These are phyloP conservation scores for Alternaria viburni DNA, from an alignment of 2,329 filamentous ascomycete species.

Conservation along the genomic window DNA sequence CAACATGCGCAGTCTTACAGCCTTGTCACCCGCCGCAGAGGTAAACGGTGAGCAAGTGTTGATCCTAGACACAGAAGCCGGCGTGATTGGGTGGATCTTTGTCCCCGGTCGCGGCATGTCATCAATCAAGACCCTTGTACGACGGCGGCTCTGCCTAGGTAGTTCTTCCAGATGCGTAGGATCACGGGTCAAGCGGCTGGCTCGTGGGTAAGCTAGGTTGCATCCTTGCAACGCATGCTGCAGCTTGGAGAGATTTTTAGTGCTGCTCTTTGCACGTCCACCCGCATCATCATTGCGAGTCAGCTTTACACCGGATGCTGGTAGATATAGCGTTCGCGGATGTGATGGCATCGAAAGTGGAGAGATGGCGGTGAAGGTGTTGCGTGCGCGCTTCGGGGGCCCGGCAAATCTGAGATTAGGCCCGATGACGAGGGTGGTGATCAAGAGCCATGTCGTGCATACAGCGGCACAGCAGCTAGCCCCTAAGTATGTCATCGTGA, in stretches of 20 bases:
- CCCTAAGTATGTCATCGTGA: background rate
- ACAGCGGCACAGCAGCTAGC: conserved; percentile 7
- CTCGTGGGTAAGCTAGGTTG: conserved; percentile 3
- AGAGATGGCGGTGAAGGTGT: conserved; percentile 31
- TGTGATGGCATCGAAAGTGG: background rate
- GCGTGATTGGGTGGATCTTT: conserved; percentile 6
- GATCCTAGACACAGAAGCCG: background rate
- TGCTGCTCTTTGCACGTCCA: background rate
- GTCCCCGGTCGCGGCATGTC: conserved; percentile 3
- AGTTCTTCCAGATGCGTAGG: background rate
- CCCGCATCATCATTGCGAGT: conserved; percentile 3
- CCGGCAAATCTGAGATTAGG: conserved; percentile 17
- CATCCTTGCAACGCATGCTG: conserved; percentile 2
- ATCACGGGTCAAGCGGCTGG: conserved; percentile 9
- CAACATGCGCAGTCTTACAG: conserved; percentile 11
- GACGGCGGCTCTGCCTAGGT: conserved; percentile 6
- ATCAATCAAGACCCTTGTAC: conserved; percentile 8
- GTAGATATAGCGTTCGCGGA: conserved; percentile 4
- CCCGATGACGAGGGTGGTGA: conserved; percentile 14
- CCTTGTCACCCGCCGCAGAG: conserved; percentile 9
- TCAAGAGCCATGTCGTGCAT: conserved; percentile 20
- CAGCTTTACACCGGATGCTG: conserved; percentile 1
- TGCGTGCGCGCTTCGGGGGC: conserved; percentile 26
- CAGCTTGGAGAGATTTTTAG: background rate
- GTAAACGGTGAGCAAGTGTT: conserved; percentile 12